Conservation (phyloP, 257 asterid genomes). For the Voacanga thouarsii region DNA sequence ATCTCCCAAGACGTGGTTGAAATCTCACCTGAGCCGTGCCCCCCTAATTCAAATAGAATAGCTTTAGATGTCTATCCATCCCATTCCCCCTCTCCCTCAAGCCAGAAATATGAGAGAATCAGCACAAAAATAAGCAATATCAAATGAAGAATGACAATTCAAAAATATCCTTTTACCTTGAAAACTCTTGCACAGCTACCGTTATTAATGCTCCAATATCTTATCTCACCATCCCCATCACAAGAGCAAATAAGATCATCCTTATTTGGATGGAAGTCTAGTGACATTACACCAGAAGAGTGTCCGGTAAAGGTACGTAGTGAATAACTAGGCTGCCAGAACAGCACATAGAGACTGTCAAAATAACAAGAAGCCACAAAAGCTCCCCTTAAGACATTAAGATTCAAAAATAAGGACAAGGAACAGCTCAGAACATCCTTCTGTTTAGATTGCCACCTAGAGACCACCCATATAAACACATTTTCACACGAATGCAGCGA, state of each 20-base stretch:
- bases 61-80: neutral
- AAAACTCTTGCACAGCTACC: constrained; percentile 71
- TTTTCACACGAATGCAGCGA: neutral
- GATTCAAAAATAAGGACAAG: neutral
- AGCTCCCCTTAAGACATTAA: neutral
- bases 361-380: neutral
- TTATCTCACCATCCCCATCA: constrained; percentile 88
- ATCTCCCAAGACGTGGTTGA: constrained; percentile 88
- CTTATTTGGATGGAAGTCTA: constrained; percentile 94
- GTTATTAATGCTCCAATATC: constrained; percentile 82
- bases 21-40: constrained; percentile 87
- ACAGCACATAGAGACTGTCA: neutral
- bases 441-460: neutral
- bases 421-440: neutral
- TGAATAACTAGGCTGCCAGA: constrained; percentile 70
- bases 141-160: neutral
- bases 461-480: neutral
- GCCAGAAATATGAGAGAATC: neutral
- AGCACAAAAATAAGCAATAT: neutral
- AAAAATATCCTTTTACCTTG: constrained; percentile 43
- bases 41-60: constrained; percentile 53
- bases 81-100: too few species aligned
- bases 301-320: constrained; percentile 89
- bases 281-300: constrained; percentile 79
- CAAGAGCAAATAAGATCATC: constrained; percentile 94